phyloP scores from a whole-genome alignment of 148 eudicot genomes.

The Spergularia marina region DNA sequence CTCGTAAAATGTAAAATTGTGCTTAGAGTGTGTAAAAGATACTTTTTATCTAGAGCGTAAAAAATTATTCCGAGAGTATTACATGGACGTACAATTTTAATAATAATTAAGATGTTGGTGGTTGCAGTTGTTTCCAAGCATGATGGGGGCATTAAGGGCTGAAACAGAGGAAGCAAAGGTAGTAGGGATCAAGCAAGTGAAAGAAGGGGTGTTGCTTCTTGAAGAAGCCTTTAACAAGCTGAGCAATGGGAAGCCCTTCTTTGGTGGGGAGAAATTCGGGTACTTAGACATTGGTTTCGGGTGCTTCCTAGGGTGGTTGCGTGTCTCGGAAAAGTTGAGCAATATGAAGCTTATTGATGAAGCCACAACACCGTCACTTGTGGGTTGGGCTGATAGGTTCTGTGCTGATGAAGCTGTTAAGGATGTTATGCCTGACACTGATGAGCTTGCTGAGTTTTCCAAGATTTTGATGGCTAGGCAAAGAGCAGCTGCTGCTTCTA shows the following conservation, averaged over 20 bases:
- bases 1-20: too few species aligned
- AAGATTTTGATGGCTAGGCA: slow-evolving; percentile 29
- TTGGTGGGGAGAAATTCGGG: slow-evolving; percentile 46
- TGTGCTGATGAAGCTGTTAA: slow-evolving; percentile 35
- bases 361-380: slow-evolving; percentile 31
- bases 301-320: slow-evolving; percentile 36
- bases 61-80: too few species aligned
- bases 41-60: background rate
- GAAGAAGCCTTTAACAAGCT: slow-evolving; percentile 43
- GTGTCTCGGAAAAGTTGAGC: slow-evolving; percentile 26
- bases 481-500: slow-evolving; percentile 12
- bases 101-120: background rate
- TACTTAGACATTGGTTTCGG: slow-evolving; percentile 49
- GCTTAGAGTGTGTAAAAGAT: background rate
- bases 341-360: slow-evolving; percentile 25
- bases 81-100: too few species aligned
- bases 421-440: slow-evolving; percentile 34
- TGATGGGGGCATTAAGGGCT: slow-evolving; percentile 16
- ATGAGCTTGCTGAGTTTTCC: slow-evolving; percentile 38
- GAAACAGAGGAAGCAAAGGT: slow-evolving; percentile 29
- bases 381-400: slow-evolving; percentile 33
- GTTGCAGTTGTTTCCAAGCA: slow-evolving; percentile 30
- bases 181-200: slow-evolving; percentile 20
- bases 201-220: slow-evolving; percentile 28
- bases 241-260: slow-evolving; percentile 49